Percentiles rank a stretch among this genome's conserved stretches.
These are phyloP conservation scores for Solanum etuberosum DNA, from an alignment of 257 asterid species.

Conservation along the genomic window DNA sequence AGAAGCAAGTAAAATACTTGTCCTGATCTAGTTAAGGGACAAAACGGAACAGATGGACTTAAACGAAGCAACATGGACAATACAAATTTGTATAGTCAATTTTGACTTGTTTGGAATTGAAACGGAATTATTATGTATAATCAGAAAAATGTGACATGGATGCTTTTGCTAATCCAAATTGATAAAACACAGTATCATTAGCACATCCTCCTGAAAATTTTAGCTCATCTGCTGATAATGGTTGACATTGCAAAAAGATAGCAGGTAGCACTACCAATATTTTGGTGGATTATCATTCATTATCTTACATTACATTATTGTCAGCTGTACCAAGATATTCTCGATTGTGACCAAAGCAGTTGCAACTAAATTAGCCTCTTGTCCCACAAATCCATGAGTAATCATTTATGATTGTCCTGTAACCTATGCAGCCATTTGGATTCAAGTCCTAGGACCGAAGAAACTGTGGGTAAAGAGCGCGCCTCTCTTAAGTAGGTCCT, in stretches of 20 bases:
- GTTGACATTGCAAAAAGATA: not conserved
- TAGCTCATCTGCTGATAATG: not conserved
- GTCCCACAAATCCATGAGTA: not conserved
- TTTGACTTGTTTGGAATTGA: not conserved
- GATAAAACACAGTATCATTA: not conserved
- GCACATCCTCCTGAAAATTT: not conserved
- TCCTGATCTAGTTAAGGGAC: not conserved
- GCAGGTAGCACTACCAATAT: not conserved
- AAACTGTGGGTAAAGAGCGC: not conserved
- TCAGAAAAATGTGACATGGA: not conserved
- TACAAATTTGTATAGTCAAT: not conserved
- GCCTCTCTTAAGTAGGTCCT: not conserved
- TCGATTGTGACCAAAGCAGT: not conserved
- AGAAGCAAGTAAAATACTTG: not conserved
- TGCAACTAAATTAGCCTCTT: not conserved
- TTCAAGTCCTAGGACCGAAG: too few species aligned
- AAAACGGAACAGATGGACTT: not conserved
- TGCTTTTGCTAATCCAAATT: not conserved
- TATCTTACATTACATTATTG: not conserved
- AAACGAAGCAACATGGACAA: not conserved
- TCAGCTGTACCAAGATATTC: not conserved
- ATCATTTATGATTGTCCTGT: not conserved
- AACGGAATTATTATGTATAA: not conserved
- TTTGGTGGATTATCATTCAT: not conserved
- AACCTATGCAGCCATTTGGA: not conserved